Base-by-base conservation (phyloP, 202 grass and related monocot genomes). In the Brachypodium distachyon region DNA sequence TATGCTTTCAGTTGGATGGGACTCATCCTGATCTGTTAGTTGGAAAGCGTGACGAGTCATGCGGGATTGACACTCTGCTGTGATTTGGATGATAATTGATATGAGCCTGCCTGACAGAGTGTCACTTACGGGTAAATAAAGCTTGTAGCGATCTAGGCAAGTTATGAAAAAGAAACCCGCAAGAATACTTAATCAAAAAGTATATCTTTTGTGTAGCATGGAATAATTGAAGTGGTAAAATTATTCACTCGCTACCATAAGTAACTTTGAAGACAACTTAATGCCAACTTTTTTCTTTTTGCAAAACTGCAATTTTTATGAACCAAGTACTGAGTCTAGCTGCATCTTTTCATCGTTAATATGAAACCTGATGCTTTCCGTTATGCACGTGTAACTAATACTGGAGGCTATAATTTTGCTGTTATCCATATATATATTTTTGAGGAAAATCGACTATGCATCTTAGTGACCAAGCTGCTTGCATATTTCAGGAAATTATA, bases 401-500 rank as follows among this genome's bases (percentile, higher is more conserved):
- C 38, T 39, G 12, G 8, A 19, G 67, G 27, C 5, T 34, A 11
- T 51, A 11, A 6, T 19, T 72, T 9, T 3, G 0, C 6, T 27
- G 6, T 54, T 73, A 6, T 54, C 8, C 48, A 27, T 12, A 18
- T 54, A 12, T 53, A 22, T 36, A 36, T 34, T 53, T 54, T 72
- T 22, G 22, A 7, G 6, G 9, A 39, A 12, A 65, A 18, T 7
- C 27, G 6, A 4, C 10, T 14, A 3, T 76, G n/a, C 12, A 18
- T 58, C 6, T 39, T 51, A 34, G 27, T 74, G 12, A 73, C 58
- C 17, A 39, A 44, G 36, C 16, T 78, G 31, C 57, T 62, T 77
- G 41, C 41, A n/a, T 48, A 37, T 74, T 76, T 43, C 64, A 86
- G 84, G 77, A 76, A 22, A 0, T 46, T 63, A 37, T 53, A 12